phyloP scores from a whole-genome alignment of 2,329 filamentous ascomycete genomes.

The Cadophora malorum region DNA sequence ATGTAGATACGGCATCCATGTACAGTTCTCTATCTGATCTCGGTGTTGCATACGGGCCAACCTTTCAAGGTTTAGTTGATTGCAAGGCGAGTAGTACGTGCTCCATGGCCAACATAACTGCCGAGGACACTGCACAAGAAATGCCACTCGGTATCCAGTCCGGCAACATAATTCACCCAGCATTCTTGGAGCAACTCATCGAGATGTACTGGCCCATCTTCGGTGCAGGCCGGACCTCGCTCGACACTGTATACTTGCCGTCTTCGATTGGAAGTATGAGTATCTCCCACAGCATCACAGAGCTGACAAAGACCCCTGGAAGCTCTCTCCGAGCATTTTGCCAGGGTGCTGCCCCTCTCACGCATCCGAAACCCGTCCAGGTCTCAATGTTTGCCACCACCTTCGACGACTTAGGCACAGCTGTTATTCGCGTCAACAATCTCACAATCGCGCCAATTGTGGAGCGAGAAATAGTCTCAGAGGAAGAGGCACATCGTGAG shows the following conservation, averaged over 20 bases:
- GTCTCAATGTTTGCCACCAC: conserved; percentile 49
- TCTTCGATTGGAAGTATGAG: conserved; percentile 50
- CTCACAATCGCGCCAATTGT: conserved; percentile 52
- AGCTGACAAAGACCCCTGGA: conserved; percentile 48
- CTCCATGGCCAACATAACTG: conserved; percentile 46
- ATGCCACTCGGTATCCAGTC: conserved; percentile 56
- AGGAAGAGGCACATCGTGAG: conserved; percentile 47
- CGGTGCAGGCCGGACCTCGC: conserved; percentile 44
- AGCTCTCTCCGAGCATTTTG: conserved; percentile 49
- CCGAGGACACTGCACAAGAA: conserved; percentile 51
- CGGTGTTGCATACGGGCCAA: conserved; percentile 57
- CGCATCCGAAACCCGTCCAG: conserved; percentile 48
- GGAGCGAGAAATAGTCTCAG: conserved; percentile 45
- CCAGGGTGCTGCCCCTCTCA: conserved; percentile 42
- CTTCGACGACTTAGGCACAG: conserved; percentile 41
- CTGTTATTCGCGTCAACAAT: conserved; percentile 49
- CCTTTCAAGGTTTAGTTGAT: conserved; percentile 58
- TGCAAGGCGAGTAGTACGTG: conserved; percentile 49
- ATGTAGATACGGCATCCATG: conserved; percentile 48
- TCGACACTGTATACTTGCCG: conserved; percentile 52
- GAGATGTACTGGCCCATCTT: conserved; percentile 51
- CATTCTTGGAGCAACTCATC: conserved; percentile 55
- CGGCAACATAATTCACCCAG: conserved; percentile 52
- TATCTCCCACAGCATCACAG: conserved; percentile 46
- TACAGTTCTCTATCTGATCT: conserved; percentile 55